These are phyloP conservation scores for Termitomyces sp. DNA, from an alignment of 768 basidiomycete genomes.

Conservation along the genomic window DNA sequence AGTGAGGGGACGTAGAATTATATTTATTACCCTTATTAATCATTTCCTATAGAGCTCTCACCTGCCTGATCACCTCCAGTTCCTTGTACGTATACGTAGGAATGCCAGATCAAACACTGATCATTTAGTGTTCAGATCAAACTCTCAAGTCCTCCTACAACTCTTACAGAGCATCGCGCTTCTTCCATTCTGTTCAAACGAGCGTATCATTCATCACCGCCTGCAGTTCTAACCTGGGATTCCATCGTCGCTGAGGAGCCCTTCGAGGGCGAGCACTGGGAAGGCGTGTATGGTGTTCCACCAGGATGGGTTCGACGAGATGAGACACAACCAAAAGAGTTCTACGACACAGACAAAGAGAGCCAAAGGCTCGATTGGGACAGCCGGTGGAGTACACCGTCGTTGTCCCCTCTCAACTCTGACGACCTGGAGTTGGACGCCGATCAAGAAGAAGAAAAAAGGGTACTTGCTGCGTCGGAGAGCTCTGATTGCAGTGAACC, in stretches of 20 bases:
- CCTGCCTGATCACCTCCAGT: slow-evolving; percentile 69
- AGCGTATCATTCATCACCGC: slow-evolving; percentile 39
- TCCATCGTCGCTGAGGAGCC: slow-evolving; percentile 81
- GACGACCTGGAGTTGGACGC: slow-evolving; percentile 43
- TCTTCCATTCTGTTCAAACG: slow-evolving; percentile 46
- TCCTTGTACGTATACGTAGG: slow-evolving; percentile 48
- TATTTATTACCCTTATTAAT: background rate
- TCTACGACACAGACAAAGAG: slow-evolving; percentile 21
- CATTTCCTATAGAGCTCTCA: slow-evolving; percentile 41
- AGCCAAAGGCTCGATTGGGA: slow-evolving; percentile 26
- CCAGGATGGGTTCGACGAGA: slow-evolving; percentile 35
- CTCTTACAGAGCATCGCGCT: slow-evolving; percentile 50
- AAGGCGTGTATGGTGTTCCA: slow-evolving; percentile 60
- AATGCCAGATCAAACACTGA: background rate
- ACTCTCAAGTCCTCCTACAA: slow-evolving; percentile 52
- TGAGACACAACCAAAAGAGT: slow-evolving; percentile 33
- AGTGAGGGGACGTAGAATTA: slow-evolving; percentile 29
- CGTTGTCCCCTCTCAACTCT: slow-evolving; percentile 63
- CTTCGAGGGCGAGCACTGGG: slow-evolving; percentile 85
- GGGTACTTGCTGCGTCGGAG: slow-evolving; percentile 1
- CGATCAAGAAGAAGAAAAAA: slow-evolving; percentile 16
- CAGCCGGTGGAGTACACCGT: slow-evolving; percentile 60
- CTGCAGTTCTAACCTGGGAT: slow-evolving; percentile 62
- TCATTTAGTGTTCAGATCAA: slow-evolving; percentile 37
- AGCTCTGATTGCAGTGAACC: background rate